phyloP scores from a whole-genome alignment of 768 basidiomycete species.

The Chalciporus sphaerocephalus region DNA sequence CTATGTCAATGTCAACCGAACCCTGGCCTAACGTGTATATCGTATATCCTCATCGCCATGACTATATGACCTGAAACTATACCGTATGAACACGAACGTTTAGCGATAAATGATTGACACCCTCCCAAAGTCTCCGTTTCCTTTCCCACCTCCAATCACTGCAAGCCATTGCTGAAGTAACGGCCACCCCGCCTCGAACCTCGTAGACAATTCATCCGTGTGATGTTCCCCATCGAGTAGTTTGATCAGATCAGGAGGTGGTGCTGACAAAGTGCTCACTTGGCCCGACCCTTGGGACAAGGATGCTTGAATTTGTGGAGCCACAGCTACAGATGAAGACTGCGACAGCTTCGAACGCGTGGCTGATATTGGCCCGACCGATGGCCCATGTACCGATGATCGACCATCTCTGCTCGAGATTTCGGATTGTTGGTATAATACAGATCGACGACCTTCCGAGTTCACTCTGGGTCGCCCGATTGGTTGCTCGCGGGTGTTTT shows the following conservation, averaged over 20 bases:
- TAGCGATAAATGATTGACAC: conserved; percentile 78
- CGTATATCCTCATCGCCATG: conserved; percentile 2
- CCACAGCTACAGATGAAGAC: conserved; percentile 56
- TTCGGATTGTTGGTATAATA: conserved; percentile 22
- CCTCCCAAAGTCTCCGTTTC: conserved; percentile 65
- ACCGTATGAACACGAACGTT: conserved; percentile 11
- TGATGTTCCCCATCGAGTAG: conserved; percentile 88
- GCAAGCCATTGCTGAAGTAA: conserved; percentile 70
- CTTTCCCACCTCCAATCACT: conserved; percentile 54
- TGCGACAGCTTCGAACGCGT: conserved; percentile 49
- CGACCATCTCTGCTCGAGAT: conserved; percentile 19
- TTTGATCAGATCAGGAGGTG: conserved; percentile 51
- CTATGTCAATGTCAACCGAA: conserved; percentile 82
- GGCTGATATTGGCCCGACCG: conserved; percentile 25
- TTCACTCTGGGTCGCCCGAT: conserved; percentile 25
- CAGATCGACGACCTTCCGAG: conserved; percentile 28
- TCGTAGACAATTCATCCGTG: conserved; percentile 83
- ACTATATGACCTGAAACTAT: background rate
- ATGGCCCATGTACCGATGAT: conserved; percentile 20
- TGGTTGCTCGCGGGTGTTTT: conserved; percentile 15
- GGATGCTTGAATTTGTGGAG: conserved; percentile 29
- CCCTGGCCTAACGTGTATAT: conserved; percentile 48
- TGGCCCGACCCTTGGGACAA: conserved; percentile 25
- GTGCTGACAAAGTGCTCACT: conserved; percentile 15
- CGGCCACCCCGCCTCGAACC: conserved; percentile 81